Percentiles rank a stretch among this genome's conserved stretches.
phyloP scores from a whole-genome alignment of 2,329 filamentous ascomycete species.

The Phaeosphaeriaceae sp. region DNA sequence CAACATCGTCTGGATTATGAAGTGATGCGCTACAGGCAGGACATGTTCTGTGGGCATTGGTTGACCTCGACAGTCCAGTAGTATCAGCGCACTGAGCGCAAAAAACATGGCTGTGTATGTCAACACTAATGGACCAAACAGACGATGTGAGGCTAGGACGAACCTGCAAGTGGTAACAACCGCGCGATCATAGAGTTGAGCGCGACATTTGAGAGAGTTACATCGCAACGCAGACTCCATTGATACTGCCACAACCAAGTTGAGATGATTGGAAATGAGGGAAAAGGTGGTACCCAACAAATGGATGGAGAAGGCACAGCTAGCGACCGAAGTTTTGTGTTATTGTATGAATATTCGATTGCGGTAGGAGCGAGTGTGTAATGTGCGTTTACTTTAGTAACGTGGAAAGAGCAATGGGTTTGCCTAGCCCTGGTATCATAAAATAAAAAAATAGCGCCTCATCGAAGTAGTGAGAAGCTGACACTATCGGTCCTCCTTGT shows the following conservation, averaged over 20 bases:
- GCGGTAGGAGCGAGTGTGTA: conserved; percentile 20
- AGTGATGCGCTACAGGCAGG: conserved; percentile 77
- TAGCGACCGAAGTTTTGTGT: conserved; percentile 7
- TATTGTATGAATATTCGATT: conserved; percentile 11
- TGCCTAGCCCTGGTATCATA: conserved; percentile 2
- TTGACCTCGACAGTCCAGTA: conserved; percentile 65
- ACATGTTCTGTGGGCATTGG: conserved; percentile 65
- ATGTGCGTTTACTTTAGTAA: neutral
- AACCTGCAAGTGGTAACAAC: conserved; percentile 91
- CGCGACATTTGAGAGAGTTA: conserved; percentile 79
- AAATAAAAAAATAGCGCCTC: conserved; percentile 2
- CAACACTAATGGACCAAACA: conserved; percentile 45
- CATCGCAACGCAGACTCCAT: conserved; percentile 82
- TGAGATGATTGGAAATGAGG: neutral
- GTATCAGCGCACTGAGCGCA: conserved; percentile 75
- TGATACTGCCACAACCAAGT: too few species aligned
- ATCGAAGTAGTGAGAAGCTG: neutral
- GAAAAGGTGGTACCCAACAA: neutral
- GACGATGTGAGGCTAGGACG: conserved; percentile 19
- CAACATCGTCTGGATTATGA: conserved; percentile 74
- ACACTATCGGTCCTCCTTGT: conserved; percentile 45
- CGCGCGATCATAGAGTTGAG: conserved; percentile 71
- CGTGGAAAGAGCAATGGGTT: neutral
- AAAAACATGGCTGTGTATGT: conserved; percentile 72
- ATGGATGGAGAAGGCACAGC: conserved; percentile 6